These are phyloP conservation scores for Leishmania mexicana DNA, from an alignment of 208 protist genomes.

Conservation along the genomic window DNA sequence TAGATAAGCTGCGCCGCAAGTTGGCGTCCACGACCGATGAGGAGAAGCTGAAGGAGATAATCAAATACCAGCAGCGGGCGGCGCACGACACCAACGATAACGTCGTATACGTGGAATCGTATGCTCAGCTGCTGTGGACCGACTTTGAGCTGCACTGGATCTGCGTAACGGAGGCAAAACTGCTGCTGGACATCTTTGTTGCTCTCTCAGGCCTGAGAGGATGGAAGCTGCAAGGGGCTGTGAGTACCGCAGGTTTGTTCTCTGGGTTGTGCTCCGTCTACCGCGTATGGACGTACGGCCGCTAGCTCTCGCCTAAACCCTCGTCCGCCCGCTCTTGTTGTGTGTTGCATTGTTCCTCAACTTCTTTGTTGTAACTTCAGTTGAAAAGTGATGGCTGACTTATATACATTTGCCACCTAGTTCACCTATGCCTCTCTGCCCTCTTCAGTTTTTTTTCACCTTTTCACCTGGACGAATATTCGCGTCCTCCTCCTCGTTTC, in stretches of 20 bases:
- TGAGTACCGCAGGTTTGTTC: conserved; percentile 80
- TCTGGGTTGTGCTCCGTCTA: conserved; percentile 91
- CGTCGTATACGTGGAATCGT: conserved; percentile 77
- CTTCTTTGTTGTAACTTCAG: not conserved
- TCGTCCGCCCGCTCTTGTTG: not conserved
- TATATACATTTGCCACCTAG: too few species aligned
- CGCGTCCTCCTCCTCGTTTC: not conserved
- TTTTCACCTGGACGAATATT: not conserved
- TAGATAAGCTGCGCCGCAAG: conserved; percentile 83
- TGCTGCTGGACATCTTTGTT: conserved; percentile 90
- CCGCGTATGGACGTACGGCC: conserved; percentile 90
- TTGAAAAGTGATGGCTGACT: too few species aligned
- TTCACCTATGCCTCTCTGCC: too few species aligned
- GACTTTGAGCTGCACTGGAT: conserved; percentile 93
- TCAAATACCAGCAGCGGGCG: conserved; percentile 22
- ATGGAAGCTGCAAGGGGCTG: conserved; percentile 70
- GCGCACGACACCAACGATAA: conserved; percentile 37
- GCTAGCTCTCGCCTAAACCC: conserved; percentile 25
- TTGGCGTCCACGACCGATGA: conserved; percentile 36
- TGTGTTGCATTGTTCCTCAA: not conserved
- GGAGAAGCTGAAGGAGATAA: conserved; percentile 30
- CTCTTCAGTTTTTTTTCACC: not conserved
- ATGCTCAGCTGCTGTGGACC: conserved; percentile 85
- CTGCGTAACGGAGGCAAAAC: conserved; percentile 86
- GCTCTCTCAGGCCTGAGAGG: conserved; percentile 56